These are phyloP conservation scores for Saksenaea oblongispora DNA, from an alignment of 371 early-diverging fungal species.

Conservation along the genomic window DNA sequence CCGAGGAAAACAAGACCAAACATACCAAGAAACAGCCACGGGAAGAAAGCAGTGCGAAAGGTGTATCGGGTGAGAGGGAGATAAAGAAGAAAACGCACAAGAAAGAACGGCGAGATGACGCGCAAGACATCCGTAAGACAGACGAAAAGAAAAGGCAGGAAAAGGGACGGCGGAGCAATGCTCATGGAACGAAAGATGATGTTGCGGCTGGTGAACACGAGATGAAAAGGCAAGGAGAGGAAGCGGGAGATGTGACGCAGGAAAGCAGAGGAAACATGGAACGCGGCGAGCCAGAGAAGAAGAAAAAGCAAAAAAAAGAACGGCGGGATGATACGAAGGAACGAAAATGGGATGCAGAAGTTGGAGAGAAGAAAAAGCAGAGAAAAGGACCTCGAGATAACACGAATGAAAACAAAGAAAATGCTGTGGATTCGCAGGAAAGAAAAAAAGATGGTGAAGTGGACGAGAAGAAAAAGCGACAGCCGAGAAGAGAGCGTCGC, in stretches of 20 bases:
- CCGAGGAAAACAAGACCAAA: not conserved
- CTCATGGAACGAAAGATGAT: not conserved
- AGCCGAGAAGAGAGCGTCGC: too few relatives aligned
- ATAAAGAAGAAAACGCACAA: conserved; percentile 38
- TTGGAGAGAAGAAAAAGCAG: too few relatives aligned
- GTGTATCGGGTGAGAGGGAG: too few relatives aligned
- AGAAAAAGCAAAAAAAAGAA: conserved; percentile 6
- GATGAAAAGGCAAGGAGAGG: not conserved
- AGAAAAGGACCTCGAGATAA: too few relatives aligned
- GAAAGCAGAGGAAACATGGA: not conserved
- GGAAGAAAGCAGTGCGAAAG: too few relatives aligned
- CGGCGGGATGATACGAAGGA: not conserved
- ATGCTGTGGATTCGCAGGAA: too few relatives aligned
- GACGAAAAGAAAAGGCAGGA: conserved; percentile 32
- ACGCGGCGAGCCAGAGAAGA: conserved; percentile 7
- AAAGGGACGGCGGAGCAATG: conserved; percentile 9
- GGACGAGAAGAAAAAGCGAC: too few relatives aligned
- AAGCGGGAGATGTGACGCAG: conserved; percentile 3
- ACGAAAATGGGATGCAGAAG: not conserved
- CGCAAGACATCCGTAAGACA: conserved; percentile 29
- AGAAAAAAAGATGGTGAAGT: too few relatives aligned
- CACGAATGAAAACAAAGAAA: too few relatives aligned
- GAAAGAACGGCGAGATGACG: conserved; percentile 46
- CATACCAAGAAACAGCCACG: too few relatives aligned
- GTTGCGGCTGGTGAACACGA: not conserved